Evolutionary conservation across 352 stramenopile genomes (phyloP), one percentile per base, ranked within the genome.

Genomic region (Phytopythium cucurbitacearum): DNA sequence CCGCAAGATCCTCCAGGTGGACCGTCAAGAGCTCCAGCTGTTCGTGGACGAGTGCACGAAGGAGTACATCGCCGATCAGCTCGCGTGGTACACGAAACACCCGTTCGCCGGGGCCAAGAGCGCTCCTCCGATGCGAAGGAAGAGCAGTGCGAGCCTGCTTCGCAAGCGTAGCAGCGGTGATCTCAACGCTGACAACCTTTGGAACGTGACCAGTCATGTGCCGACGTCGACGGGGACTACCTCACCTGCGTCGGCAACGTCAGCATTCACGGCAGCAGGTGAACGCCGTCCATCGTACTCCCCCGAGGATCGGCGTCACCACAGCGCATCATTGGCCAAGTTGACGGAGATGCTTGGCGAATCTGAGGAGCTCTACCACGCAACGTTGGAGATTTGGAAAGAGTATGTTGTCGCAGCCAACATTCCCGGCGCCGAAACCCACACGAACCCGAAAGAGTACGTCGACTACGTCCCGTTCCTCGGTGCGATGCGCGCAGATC

Each of bases 401-500:
- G 69, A 84, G 39, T 91, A 89, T 43, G 66, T 91, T 28, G 67
- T 88, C 10, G 65, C 76, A 16, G 82, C 72, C 4, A 87, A 69
- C 40, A 87, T 92, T 54, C 85, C 81, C 32, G 85, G 85, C 40
- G 46, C 33, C 40, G 46, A 51, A 5, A 64, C 56, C 32, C 72
- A 64, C n/a, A 67, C 69, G 7, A 76, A 80, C 12, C 55, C 75
- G 7, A 92, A 92, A 64, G 81, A 94, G 53, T 92, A 92, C 58
- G 78, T 91, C 40, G 82, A 95, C 50, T 87, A 89, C 48, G 80
- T 91, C 34, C 71, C 82, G n/a, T 78, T 93, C 57, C 69, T 95
- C 28, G 85, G 85, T 5, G 76, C 85, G 4, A 70, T 95, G 61
- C 85, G 85, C 7, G 77, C 67, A 37, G 85, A 95, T 50, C 65